Conservation (phyloP, 2,329 filamentous ascomycete genomes). For the Metarhizium album region DNA sequence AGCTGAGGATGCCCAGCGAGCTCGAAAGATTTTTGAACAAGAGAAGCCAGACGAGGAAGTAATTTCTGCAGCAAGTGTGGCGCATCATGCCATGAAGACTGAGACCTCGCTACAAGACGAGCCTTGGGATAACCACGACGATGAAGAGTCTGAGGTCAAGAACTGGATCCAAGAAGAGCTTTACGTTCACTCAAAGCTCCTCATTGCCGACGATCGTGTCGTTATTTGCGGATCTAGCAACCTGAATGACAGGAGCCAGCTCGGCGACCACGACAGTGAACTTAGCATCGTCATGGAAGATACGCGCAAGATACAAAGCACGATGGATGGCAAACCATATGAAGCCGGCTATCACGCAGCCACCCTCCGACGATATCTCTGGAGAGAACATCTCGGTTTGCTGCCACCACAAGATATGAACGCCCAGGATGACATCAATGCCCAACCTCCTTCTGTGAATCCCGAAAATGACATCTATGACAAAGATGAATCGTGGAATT, state of each 20-base stretch:
- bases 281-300: conserved; percentile 87
- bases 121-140: conserved; percentile 56
- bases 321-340: conserved; percentile 70
- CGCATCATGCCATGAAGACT: conserved; percentile 72
- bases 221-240: conserved; percentile 84
- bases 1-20: conserved; percentile 30
- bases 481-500: conserved; percentile 48
- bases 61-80: conserved; percentile 38
- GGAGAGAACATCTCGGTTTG: conserved; percentile 84
- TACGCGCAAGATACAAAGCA: conserved; percentile 55
- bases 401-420: conserved; percentile 63
- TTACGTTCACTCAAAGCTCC: conserved; percentile 86
- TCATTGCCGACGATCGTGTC: conserved; percentile 78
- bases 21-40: conserved; percentile 42
- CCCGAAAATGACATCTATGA: conserved; percentile 54
- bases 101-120: conserved; percentile 53
- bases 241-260: conserved; percentile 80
- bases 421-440: conserved; percentile 57
- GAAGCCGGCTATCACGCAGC: conserved; percentile 73
- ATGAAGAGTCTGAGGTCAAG: conserved; percentile 64
- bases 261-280: conserved; percentile 85
- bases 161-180: conserved; percentile 94
- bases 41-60: conserved; percentile 27
- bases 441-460: conserved; percentile 57
- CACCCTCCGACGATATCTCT: conserved; percentile 70